A percentile compares a stretch with the other conserved stretches of the same genome.
phyloP scores from a whole-genome alignment of 345 rosid genomes.

The Hibiscus tridactylites region DNA sequence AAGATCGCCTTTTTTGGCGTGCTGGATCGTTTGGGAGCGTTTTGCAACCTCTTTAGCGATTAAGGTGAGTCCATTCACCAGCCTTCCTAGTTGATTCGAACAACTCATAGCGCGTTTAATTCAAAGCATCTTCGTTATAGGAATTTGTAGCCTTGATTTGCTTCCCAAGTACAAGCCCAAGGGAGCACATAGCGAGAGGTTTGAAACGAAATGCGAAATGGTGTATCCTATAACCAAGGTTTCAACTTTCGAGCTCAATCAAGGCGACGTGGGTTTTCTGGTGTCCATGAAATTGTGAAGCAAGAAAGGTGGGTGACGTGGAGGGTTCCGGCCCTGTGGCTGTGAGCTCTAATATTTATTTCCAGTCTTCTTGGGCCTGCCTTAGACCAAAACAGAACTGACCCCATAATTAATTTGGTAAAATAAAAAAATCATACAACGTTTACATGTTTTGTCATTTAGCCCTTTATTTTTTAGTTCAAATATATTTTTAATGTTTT shows the following conservation, averaged over 20 bases:
- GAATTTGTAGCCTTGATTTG: neutral
- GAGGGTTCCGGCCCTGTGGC: neutral
- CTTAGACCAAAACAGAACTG: too few species aligned
- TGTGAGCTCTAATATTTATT: neutral
- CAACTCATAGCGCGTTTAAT: slow-evolving; percentile 30
- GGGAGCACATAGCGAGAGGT: neutral
- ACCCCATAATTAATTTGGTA: too few species aligned
- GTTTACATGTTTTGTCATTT: too few species aligned
- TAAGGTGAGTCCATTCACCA: slow-evolving; percentile 56
- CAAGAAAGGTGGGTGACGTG: neutral
- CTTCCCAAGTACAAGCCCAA: neutral
- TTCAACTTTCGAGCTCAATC: neutral
- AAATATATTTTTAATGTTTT: too few species aligned
- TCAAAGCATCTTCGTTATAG: neutral
- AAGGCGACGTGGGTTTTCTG: slow-evolving; percentile 13
- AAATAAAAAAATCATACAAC: too few species aligned
- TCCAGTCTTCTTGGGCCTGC: neutral
- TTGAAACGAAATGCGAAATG: neutral
- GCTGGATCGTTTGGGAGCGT: slow-evolving; percentile 37
- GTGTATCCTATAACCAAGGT: neutral
- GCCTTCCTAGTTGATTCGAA: slow-evolving; percentile 50
- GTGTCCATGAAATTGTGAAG: slow-evolving; percentile 13
- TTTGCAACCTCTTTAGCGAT: slow-evolving; percentile 66
- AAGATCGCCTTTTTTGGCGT: slow-evolving; percentile 44
- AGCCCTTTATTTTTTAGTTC: too few species aligned